phyloP scores from a whole-genome alignment of 305 asterid genomes.

The Lippia alba region DNA sequence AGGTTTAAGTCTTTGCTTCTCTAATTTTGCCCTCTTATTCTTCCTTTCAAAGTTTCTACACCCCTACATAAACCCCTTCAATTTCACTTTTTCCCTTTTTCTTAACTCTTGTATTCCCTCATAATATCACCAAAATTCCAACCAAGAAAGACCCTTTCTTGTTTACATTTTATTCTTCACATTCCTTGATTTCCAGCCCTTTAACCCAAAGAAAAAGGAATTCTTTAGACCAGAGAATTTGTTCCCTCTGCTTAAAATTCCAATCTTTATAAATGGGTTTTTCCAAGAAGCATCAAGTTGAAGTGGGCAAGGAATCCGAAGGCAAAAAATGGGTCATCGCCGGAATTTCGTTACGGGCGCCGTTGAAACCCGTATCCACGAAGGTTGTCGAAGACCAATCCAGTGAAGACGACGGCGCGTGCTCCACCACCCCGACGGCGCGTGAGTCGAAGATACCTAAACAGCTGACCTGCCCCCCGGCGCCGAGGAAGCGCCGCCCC shows the following conservation, averaged over 20 bases:
- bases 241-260: conserved; percentile 11
- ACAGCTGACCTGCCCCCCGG: conserved; percentile 69
- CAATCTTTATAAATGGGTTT: conserved; percentile 46
- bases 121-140: conserved; percentile 7
- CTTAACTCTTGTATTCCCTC: neutral
- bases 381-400: conserved; percentile 38
- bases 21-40: conserved; percentile 49
- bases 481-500: conserved; percentile 85
- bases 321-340: conserved; percentile 67
- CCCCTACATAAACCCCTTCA: conserved; percentile 15
- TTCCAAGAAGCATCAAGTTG: conserved; percentile 51
- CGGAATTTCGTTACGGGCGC: conserved; percentile 55
- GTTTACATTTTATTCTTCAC: conserved; percentile 40
- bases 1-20: conserved; percentile 21
- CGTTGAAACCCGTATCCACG: conserved; percentile 54
- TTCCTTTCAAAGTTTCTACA: too few species aligned
- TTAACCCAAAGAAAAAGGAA: conserved; percentile 5
- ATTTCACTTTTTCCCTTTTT: conserved; percentile 10
- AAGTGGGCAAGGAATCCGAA: conserved; percentile 47
- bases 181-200: conserved; percentile 4
- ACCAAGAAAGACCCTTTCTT: conserved; percentile 26
- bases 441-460: conserved; percentile 73
- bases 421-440: conserved; percentile 75
- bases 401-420: conserved; percentile 48
- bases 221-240: conserved; percentile 17